Conservation (phyloP, 768 basidiomycete species). For the Tricholoma furcatifolium region DNA sequence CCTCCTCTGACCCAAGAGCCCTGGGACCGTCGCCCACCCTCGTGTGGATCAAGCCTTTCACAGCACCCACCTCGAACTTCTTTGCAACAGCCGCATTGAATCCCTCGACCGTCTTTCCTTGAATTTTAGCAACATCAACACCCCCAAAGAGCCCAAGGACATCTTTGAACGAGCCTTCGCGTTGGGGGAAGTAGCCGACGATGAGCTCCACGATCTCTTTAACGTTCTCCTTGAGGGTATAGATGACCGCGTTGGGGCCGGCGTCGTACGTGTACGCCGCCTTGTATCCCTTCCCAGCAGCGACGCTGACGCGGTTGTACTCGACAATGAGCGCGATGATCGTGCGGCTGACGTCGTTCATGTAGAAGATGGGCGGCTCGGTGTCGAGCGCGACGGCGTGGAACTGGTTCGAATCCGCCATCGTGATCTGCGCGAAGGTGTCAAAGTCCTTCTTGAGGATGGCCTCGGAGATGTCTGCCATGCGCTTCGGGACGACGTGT, state of each 20-base stretch:
- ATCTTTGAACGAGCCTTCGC: conserved; percentile 68
- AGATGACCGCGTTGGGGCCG: conserved; percentile 98
- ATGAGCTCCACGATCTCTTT: conserved; percentile 76
- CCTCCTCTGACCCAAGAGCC: conserved; percentile 57
- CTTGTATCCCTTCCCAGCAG: conserved; percentile 53
- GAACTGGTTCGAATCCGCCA: conserved; percentile 98
- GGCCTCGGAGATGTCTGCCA: conserved; percentile 78
- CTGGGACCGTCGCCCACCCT: conserved; percentile 90
- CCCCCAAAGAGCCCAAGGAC: conserved; percentile 61
- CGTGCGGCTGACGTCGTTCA: conserved; percentile 96
- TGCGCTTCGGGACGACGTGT: conserved; percentile 82
- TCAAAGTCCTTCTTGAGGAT: conserved; percentile 83
- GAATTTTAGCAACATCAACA: conserved; percentile 29
- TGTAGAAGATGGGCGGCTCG: conserved; percentile 97
- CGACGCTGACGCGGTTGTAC: conserved; percentile 80
- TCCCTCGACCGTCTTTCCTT: conserved; percentile 58
- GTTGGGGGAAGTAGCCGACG: conserved; percentile 84
- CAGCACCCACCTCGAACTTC: conserved; percentile 69
- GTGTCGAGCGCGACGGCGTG: conserved; percentile 98
- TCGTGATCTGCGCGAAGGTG: conserved; percentile 86
- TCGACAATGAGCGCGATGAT: conserved; percentile 91
- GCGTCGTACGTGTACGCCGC: conserved; percentile 99
- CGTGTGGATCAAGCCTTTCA: conserved; percentile 91
- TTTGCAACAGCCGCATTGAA: conserved; percentile 82
- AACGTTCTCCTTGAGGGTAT: conserved; percentile 76